Percentiles rank a stretch among this genome's conserved stretches.
These are phyloP conservation scores for Trametes coccinea DNA, from an alignment of 768 basidiomycete species.

Conservation along the genomic window DNA sequence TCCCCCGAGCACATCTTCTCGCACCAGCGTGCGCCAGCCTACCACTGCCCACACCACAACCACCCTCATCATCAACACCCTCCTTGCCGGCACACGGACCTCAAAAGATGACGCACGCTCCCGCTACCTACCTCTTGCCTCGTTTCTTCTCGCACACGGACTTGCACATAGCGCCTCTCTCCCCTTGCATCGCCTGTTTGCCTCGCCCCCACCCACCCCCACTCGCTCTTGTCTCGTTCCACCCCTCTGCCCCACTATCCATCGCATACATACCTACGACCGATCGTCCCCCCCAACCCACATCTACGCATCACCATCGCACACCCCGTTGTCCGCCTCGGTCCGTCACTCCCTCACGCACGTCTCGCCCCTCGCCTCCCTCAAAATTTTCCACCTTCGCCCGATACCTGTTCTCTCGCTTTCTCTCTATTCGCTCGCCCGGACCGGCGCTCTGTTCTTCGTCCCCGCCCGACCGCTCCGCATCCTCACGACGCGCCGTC, in stretches of 20 bases:
- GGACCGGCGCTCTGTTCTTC: neutral
- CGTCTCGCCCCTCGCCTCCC: neutral
- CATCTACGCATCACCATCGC: neutral
- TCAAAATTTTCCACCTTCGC: neutral
- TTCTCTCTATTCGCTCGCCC: neutral
- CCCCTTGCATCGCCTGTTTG: neutral
- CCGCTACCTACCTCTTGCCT: neutral
- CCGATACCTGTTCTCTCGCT: neutral
- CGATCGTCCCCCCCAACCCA: no score
- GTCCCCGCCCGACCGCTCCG: neutral
- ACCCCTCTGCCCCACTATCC: neutral
- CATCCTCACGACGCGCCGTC: neutral
- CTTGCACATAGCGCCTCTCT: slow-evolving; percentile 27
- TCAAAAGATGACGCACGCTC: slow-evolving; percentile 20
- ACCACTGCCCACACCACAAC: neutral
- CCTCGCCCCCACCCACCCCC: slow-evolving; percentile 15
- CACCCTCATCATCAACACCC: slow-evolving; percentile 3
- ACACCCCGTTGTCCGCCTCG: no score
- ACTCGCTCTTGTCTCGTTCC: slow-evolving; percentile 16
- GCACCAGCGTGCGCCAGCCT: neutral
- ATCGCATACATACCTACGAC: no score
- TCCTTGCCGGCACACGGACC: slow-evolving; percentile 22
- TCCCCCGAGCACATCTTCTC: slow-evolving; percentile 1
- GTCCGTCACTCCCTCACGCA: no score
- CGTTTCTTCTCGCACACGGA: slow-evolving; percentile 19